These are phyloP conservation scores for Hypsizygus marmoreus DNA, from an alignment of 768 basidiomycete species.

Conservation along the genomic window DNA sequence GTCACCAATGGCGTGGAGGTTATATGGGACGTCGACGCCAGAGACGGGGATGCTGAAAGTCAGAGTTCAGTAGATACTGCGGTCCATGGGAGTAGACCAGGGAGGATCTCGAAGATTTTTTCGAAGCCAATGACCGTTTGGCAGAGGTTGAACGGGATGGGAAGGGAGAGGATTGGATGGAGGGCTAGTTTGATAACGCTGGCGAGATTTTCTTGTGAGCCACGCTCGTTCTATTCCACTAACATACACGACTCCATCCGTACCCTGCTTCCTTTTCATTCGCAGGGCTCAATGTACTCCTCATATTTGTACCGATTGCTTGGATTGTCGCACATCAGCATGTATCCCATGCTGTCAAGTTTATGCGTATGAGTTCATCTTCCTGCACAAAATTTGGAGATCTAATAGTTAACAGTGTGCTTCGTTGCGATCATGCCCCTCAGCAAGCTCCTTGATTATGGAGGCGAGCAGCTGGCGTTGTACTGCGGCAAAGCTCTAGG, in stretches of 20 bases:
- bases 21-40: constrained; percentile 13
- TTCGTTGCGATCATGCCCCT: constrained; percentile 53
- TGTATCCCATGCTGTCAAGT: constrained; percentile 24
- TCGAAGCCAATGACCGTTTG: constrained; percentile 17
- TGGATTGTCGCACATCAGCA: constrained; percentile 39
- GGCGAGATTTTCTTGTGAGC: constrained; percentile 36
- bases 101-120: constrained; percentile 9
- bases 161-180: constrained; percentile 26
- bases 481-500: constrained; percentile 53
- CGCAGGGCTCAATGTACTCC: constrained; percentile 42
- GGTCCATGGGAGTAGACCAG: constrained; percentile 2
- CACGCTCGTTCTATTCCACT: neutral
- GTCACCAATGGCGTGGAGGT: constrained; percentile 8
- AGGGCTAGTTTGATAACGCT: constrained; percentile 34
- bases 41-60: constrained; percentile 17
- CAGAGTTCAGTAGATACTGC: constrained; percentile 16
- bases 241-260: constrained; percentile 1
- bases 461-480: constrained; percentile 50
- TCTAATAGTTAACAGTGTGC: constrained; percentile 34
- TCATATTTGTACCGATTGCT: constrained; percentile 42
- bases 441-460: constrained; percentile 51
- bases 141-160: constrained; percentile 25
- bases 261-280: neutral
- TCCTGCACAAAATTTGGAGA: neutral
- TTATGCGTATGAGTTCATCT: constrained; percentile 11